Conservation (phyloP, 2,329 filamentous ascomycete genomes). For the Mycocentrospora acerina region DNA sequence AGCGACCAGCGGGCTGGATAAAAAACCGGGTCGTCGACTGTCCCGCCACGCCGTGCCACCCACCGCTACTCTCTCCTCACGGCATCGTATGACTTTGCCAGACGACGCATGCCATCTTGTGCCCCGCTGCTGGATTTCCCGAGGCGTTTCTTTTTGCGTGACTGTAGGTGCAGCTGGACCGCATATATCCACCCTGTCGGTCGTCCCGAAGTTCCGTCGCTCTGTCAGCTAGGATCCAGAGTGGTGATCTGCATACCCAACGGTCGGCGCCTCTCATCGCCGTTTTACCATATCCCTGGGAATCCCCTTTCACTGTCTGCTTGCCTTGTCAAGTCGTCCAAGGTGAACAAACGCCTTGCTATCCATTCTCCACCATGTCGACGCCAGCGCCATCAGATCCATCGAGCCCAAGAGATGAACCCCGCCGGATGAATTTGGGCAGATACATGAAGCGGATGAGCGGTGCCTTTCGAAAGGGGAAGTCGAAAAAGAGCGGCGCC, state of each 20-base stretch:
- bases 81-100: no score
- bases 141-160: no score
- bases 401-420: slow-evolving; percentile 21
- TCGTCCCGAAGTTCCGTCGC: slow-evolving; percentile 25
- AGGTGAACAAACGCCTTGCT: no score
- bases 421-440: slow-evolving; percentile 37
- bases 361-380: no score
- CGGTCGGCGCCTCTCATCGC: slow-evolving; percentile 8
- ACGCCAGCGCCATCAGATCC: slow-evolving; percentile 18
- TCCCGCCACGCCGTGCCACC: no score
- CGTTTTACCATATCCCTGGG: slow-evolving; percentile 2
- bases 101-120: no score
- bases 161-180: no score
- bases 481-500: slow-evolving; percentile 20
- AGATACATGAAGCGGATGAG: slow-evolving; percentile 45
- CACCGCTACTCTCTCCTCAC: no score
- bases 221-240: slow-evolving; percentile 10
- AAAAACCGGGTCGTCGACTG: no score
- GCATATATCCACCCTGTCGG: slow-evolving; percentile 20
- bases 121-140: no score
- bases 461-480: slow-evolving; percentile 41
- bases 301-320: slow-evolving; percentile 1
- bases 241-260: slow-evolving; percentile 26
- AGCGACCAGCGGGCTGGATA: no score
- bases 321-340: slow-evolving; percentile 1